These are phyloP conservation scores for Pichia nakasei DNA, from an alignment of 805 yeast species.

Conservation along the genomic window DNA sequence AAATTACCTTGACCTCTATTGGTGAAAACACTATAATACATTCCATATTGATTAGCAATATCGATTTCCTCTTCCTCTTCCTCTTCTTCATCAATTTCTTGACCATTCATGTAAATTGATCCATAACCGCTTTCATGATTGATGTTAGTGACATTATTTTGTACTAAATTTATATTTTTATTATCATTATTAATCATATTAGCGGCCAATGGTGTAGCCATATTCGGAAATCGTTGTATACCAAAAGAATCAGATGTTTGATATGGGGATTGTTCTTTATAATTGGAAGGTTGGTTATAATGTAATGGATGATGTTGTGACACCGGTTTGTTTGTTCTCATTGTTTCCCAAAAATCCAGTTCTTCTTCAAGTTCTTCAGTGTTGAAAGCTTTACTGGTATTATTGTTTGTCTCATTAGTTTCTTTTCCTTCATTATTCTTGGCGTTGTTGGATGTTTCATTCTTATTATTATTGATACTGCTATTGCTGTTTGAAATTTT, in stretches of 20 bases:
- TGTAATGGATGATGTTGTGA: slow-evolving; percentile 50
- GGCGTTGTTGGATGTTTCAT: neutral
- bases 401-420: neutral
- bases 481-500: neutral
- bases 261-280: slow-evolving; percentile 13
- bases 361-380: slow-evolving; percentile 53
- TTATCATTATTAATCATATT: slow-evolving; percentile 1
- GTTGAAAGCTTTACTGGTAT: slow-evolving; percentile 8
- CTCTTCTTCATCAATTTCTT: slow-evolving; percentile 11
- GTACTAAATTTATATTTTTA: slow-evolving; percentile 4
- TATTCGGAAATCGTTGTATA: slow-evolving; percentile 11
- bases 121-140: slow-evolving; percentile 6
- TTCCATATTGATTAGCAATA: slow-evolving; percentile 28
- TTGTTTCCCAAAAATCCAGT: slow-evolving; percentile 62
- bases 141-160: slow-evolving; percentile 5
- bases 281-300: slow-evolving; percentile 23
- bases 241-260: slow-evolving; percentile 15
- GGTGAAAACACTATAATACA: slow-evolving; percentile 25
- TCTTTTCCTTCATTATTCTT: slow-evolving; percentile 7
- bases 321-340: slow-evolving; percentile 43
- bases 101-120: slow-evolving; percentile 8
- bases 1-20: slow-evolving; percentile 10
- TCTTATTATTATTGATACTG: neutral
- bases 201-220: slow-evolving; percentile 11
- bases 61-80: slow-evolving; percentile 26